phyloP scores from a whole-genome alignment of 2,329 filamentous ascomycete species.

The Trichoderma oligosporum region DNA sequence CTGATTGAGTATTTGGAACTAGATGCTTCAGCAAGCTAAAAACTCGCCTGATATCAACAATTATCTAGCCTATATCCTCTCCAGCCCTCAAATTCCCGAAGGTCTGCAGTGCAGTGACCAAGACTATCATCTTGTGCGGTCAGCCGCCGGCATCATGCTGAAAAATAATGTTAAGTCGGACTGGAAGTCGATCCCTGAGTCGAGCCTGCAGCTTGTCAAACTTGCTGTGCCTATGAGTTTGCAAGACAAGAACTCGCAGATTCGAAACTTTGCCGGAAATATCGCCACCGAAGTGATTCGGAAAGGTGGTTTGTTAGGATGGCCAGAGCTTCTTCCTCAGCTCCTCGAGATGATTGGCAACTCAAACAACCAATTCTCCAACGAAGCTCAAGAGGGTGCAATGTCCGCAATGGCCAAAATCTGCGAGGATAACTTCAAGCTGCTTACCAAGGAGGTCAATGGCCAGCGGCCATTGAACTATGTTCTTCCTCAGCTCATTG shows the following conservation, averaged over 20 bases:
- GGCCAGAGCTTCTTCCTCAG: constrained; percentile 86
- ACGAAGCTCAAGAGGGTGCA: constrained; percentile 81
- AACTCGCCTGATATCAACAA: constrained; percentile 91
- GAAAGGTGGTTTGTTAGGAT: constrained; percentile 78
- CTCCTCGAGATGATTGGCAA: constrained; percentile 76
- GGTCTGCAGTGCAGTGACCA: constrained; percentile 56
- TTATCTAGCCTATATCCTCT: constrained; percentile 89
- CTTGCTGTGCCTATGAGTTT: constrained; percentile 73
- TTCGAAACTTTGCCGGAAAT: constrained; percentile 85
- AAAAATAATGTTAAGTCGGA: constrained; percentile 84
- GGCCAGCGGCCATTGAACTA: constrained; percentile 83
- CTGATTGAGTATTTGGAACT: constrained; percentile 19
- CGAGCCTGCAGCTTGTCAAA: constrained; percentile 73
- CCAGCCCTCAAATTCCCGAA: constrained; percentile 60
- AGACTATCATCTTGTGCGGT: constrained; percentile 73
- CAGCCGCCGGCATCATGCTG: constrained; percentile 86
- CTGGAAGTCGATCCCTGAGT: constrained; percentile 71
- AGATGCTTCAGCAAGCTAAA: constrained; percentile 94
- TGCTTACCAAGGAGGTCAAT: constrained; percentile 81
- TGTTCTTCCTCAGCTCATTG: constrained; percentile 84
- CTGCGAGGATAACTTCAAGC: constrained; percentile 89
- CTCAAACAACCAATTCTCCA: constrained; percentile 60
- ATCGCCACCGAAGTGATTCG: constrained; percentile 90
- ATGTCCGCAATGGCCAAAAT: constrained; percentile 93
- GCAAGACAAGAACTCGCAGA: constrained; percentile 75